Evolutionary conservation across 805 yeast genomes (phyloP), one percentile per base, ranked within the genome.

Genomic region (Yarrowia bubula): DNA sequence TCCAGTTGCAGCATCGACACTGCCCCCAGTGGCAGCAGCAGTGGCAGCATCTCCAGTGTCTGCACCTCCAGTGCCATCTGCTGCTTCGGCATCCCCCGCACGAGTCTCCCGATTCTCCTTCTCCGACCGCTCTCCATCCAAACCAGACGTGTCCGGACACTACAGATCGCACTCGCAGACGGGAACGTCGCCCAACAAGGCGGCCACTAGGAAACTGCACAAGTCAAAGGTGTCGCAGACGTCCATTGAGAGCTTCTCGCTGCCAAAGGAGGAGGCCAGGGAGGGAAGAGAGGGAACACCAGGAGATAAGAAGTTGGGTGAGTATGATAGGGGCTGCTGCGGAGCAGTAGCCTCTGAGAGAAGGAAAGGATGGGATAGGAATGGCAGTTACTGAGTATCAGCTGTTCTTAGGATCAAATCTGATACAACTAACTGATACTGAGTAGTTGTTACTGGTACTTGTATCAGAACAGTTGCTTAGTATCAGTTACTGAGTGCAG

Each of bases 111-210:
- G 64, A 22, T 58, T 58, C 35, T 58, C 64, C 22, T 58, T 58
- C 15, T 43, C 64, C 10, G 64, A 58, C 51, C 41, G 64, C 2
- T 58, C 64, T 1, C 64, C 64, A 5, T 5, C 10, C 15, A 58
- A 58, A 44, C 35, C 51, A 0, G 51, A 58, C 13, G 64, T 58
- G 13, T 18, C 51, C 17, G 37, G 64, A n/a, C 64, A 58, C 35
- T 58, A 58, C 43, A 22, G 61, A 41, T 55, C 61, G 47, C 61
- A 55, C 42, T 55, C 61, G 35, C 64, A 58, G 42, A 39, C 64
- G 1, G 51, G 41, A 17, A 39, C 51, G 4, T 44, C 50, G 33
- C 64, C 64, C n/a, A 58, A 37, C 51, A 58, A 58, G 22, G 8
- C 51, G 8, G 41, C 64, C 7, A 10, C 41, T 11, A 43, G 64